Base-by-base conservation (phyloP, 2,329 filamentous ascomycete genomes). In the Epichloe festucae region DNA sequence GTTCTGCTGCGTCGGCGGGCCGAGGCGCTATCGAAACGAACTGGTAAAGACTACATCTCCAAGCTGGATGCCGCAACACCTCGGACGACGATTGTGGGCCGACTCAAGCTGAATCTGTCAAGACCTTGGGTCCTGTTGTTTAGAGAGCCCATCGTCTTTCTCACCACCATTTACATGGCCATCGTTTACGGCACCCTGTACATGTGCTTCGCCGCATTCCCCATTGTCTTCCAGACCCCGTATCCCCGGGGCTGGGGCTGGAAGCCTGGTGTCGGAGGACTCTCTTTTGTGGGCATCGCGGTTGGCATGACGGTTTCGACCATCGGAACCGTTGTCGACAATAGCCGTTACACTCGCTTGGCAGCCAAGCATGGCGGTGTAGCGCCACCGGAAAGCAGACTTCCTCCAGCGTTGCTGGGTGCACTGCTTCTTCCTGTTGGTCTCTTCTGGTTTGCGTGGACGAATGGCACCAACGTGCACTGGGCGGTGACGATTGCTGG, bases 391-490 rank as follows among this genome's bases (percentile, higher is more conserved):
- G 84, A 87, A 62, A 74, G 78, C 6, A 73, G 83, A 48, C 68
- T 87, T 0, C 78, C 78, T 0, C 74, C 79, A 10, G 73, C 73
- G 31, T 74, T 87, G 43, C 59, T 85, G 15, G 83, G 81, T 3
- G 75, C 73, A 14, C 63, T 83, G 46, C 59, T 73, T 5, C 67
- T 86, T 2, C 82, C 83, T 0, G 62, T 78, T 38, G 77, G 80
- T 3, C 68, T 84, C 17, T 83, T 84, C 67, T 79, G 76, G 76
- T 84, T 84, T 58, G 79, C 80, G 1, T 84, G 81, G 81, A 82
- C 79, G 0, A 80, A 78, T 54, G 72, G 67, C 17, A 70, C 72
- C 0, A 64, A 65, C 4, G 68, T 84, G 11, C 79, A 81, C 62
- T 84, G 75, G 73, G 70, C 76, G 43, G 76, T 84, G 59, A 66